A percentile compares a stretch with the other conserved stretches of the same genome.
These are phyloP conservation scores for Podaxis sp. DNA, from an alignment of 768 basidiomycete species.

Conservation along the genomic window DNA sequence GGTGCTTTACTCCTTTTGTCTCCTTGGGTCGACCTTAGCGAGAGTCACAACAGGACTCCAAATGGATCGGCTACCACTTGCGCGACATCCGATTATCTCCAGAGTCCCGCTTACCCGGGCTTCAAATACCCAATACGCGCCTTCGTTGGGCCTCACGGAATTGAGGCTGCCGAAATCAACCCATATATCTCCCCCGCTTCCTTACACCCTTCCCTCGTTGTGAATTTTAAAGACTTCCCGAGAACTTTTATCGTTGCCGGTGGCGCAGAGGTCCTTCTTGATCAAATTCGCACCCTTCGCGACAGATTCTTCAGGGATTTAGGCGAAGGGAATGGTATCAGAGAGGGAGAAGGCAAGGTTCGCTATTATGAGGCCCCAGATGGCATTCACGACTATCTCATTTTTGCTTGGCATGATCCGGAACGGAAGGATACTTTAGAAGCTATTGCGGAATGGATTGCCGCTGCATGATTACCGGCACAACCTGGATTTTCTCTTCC, in stretches of 20 bases:
- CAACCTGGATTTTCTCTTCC: neutral
- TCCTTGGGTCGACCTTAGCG: constrained; percentile 53
- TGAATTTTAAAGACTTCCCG: constrained; percentile 56
- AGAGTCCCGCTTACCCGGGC: constrained; percentile 15
- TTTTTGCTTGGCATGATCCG: constrained; percentile 50
- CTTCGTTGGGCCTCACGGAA: constrained; percentile 47
- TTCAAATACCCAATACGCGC: constrained; percentile 34
- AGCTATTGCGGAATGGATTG: constrained; percentile 50
- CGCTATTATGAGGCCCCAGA: constrained; percentile 49
- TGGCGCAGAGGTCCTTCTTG: constrained; percentile 56
- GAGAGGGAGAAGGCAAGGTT: constrained; percentile 39
- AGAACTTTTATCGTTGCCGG: constrained; percentile 59
- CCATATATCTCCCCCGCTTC: constrained; percentile 62
- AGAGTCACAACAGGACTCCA: constrained; percentile 33
- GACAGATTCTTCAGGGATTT: constrained; percentile 51
- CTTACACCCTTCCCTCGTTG: constrained; percentile 29
- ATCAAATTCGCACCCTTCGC: constrained; percentile 44
- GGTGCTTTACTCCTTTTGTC: constrained; percentile 52
- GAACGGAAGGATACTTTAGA: constrained; percentile 47
- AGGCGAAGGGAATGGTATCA: constrained; percentile 40
- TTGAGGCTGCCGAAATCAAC: constrained; percentile 42
- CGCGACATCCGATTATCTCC: constrained; percentile 36
- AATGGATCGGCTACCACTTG: constrained; percentile 36
- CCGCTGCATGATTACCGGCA: constrained; percentile 5
- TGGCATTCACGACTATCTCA: constrained; percentile 52